phyloP scores from a whole-genome alignment of 2,329 filamentous ascomycete genomes.

The Arthrobotrys iridis region DNA sequence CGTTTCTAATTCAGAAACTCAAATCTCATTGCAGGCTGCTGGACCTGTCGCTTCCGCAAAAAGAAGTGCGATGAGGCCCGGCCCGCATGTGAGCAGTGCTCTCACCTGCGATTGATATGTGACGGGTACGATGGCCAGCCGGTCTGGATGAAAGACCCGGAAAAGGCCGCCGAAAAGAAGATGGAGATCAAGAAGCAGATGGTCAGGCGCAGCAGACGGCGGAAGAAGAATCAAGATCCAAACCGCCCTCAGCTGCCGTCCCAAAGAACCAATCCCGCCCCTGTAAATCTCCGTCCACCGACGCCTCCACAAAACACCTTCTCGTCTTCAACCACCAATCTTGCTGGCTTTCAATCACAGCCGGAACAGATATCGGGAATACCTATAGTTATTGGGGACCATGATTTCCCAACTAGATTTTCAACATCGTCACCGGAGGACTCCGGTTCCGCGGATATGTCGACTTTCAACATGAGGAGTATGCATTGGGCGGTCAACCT shows the following conservation, averaged over 20 bases:
- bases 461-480: constrained; percentile 37
- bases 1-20: neutral
- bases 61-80: constrained; percentile 62
- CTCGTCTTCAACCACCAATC: constrained; percentile 48
- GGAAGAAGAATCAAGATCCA: constrained; percentile 52
- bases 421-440: constrained; percentile 51
- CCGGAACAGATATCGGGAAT: constrained; percentile 16
- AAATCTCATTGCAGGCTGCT: constrained; percentile 59
- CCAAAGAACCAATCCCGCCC: constrained; percentile 62
- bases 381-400: constrained; percentile 13
- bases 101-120: constrained; percentile 58
- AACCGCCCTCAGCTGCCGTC: constrained; percentile 24
- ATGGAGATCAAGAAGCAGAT: constrained; percentile 57
- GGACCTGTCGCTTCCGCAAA: constrained; percentile 61
- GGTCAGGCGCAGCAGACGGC: constrained; percentile 54
- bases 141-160: constrained; percentile 59
- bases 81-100: constrained; percentile 61
- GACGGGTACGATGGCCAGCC: constrained; percentile 60
- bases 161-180: constrained; percentile 55
- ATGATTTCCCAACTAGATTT: constrained; percentile 37
- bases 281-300: constrained; percentile 60
- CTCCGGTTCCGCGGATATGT: constrained; percentile 26
- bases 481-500: constrained; percentile 44
- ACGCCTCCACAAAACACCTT: constrained; percentile 60
- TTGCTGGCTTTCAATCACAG: neutral